Evolutionary conservation across 2,329 filamentous ascomycete genomes (phyloP).

Genomic region (Tolypocladium amazonense): DNA sequence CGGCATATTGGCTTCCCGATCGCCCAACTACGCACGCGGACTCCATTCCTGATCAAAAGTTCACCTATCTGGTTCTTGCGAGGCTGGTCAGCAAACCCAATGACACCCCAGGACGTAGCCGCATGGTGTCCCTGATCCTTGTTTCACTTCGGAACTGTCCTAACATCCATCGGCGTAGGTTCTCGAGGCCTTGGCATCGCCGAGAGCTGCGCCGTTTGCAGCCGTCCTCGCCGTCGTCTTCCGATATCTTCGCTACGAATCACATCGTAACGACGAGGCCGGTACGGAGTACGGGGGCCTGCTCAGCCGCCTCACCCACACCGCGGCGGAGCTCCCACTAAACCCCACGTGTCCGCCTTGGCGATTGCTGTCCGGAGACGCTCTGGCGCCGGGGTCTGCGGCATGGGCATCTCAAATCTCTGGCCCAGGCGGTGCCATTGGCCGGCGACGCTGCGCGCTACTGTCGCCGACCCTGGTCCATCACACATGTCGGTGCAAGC

Average conservation of each 20-base stretch:
- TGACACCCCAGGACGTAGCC: not conserved
- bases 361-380: not conserved
- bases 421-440: not conserved
- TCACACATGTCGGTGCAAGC: not conserved
- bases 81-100: not conserved
- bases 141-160: not conserved
- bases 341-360: not conserved
- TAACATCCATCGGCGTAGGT: not conserved
- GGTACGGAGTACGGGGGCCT: not conserved
- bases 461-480: not conserved
- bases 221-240: not conserved
- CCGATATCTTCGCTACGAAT: not conserved
- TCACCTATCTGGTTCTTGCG: not conserved
- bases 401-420: not conserved
- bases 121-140: not conserved
- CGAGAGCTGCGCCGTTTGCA: not conserved
- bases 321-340: not conserved
- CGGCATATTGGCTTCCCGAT: not conserved
- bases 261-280: not conserved
- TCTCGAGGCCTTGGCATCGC: not conserved
- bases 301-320: not conserved
- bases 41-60: not conserved
- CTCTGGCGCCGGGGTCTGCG: not conserved
- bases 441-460: not conserved
- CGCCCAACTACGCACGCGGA: not conserved